Base-by-base conservation (phyloP, 495 filamentous ascomycete genomes). In the Penicillium soppii region DNA sequence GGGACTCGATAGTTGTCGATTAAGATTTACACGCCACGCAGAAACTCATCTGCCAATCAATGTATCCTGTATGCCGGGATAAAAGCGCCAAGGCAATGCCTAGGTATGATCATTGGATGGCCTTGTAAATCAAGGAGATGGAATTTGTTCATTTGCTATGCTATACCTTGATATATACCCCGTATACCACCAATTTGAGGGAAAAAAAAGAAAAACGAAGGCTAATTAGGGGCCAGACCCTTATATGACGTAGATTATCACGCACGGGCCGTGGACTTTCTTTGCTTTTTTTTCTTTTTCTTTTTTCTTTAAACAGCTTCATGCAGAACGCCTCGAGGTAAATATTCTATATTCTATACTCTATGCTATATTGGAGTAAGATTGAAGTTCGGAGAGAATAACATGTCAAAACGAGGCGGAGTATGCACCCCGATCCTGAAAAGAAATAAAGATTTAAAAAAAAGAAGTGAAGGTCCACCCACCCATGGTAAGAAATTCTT, bases 191-290 rank as follows among this genome's bases (percentile, higher is more conserved):
- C 17, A 43, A 16, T 2, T 23, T 23, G 40, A 22, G 23, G 5
- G 40, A 16, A 15, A 26, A 41, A 16, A 16, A 36, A 23, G n/a
- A 17, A 13, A 4, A 32, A 33, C 7, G 27, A 17, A 23, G 52
- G 49, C 51, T 59, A 59, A 59, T 53, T 54, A 56, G 44, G 55
- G 58, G 30, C 56, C 40, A 56, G 56, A 59, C 56, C 43, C 37
- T 38, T 20, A 41, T 32, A 49, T 57, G 54, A 57, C 54, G 54
- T 57, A 29, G 52, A 46, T 17, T 27, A 35, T 29, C 26, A 23
- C 33, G 52, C 52, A 54, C 48, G 41, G 53, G 48, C 41, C 43
- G 37, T 32, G 19, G 45, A 27, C 17, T 35, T 9, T 32, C 26
- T 32, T 32, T 13, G n/a, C 15, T 30, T 13, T 30, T 44, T 13